phyloP scores from a whole-genome alignment of 1,284 basidiomycete species.

The Irpex rosettiformis region DNA sequence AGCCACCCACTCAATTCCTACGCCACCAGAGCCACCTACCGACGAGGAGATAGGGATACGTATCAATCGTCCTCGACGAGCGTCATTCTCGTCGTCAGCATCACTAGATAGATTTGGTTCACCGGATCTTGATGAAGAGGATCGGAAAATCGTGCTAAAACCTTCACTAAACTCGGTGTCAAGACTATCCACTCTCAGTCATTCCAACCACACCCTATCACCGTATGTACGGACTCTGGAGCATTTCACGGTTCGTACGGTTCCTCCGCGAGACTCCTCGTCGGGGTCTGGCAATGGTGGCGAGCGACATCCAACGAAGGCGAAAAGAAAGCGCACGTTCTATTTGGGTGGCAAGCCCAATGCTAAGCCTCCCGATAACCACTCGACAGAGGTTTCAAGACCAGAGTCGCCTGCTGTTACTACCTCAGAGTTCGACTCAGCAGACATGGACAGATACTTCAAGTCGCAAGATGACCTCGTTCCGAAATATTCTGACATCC shows the following conservation, averaged over 20 bases:
- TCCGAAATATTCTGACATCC: conserved; percentile 26
- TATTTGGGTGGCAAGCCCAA: conserved; percentile 50
- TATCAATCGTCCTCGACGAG: conserved; percentile 24
- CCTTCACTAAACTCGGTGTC: conserved; percentile 69
- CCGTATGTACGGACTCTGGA: conserved; percentile 86
- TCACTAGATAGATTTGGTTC: conserved; percentile 37
- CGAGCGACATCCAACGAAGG: conserved; percentile 61
- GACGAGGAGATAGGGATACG: conserved; percentile 25
- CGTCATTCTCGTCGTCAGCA: conserved; percentile 36
- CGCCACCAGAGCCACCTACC: conserved; percentile 24
- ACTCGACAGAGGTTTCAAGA: background rate
- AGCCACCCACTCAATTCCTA: conserved; percentile 30
- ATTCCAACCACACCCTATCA: conserved; percentile 87
- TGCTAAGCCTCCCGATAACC: conserved; percentile 15
- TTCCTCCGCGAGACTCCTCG: conserved; percentile 53
- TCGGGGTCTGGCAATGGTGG: conserved; percentile 25
- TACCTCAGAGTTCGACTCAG: conserved; percentile 65
- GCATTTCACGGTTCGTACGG: conserved; percentile 87
- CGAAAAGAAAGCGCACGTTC: conserved; percentile 73
- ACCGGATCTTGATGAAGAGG: conserved; percentile 30
- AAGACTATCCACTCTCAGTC: conserved; percentile 78
- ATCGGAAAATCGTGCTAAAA: conserved; percentile 67
- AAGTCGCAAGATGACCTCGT: conserved; percentile 44
- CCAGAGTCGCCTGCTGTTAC: conserved; percentile 34
- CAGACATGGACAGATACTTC: conserved; percentile 79